Base-by-base conservation (phyloP, 208 protist species). In the Trypanosoma lewisi region DNA sequence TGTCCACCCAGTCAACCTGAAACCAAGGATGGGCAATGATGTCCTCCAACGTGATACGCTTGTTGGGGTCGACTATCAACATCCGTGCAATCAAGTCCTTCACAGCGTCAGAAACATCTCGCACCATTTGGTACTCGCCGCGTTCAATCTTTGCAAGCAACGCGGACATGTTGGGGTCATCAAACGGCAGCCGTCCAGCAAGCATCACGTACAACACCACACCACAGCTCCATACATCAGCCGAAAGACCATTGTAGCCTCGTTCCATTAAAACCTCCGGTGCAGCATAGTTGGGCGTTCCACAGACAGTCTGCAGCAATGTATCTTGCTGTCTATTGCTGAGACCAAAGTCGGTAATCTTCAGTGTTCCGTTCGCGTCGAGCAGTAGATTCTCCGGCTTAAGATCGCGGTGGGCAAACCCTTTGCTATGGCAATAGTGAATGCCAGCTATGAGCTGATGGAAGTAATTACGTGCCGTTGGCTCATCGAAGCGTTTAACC, bases 141-240 rank as follows among this genome's bases (percentile, higher is more conserved):
- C 68, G 50, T 39, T 76, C 59, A 48, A 83, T 82, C 39, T 67
- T 66, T 19, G 56, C 19, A 45, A 81, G 60, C 23, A 83, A 37
- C 2, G 19, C 39, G 28, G 79, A 66, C 44, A 72, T 45, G 27
- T 77, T 82, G 23, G 67, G 47, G 39, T 73, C 54, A 45, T 82
- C 88, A 70, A 96, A 95, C 14, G 89, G 88, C 27, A 88, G 63
- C 1, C 70, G 49, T 30, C 85, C 89, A 16, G 78, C 58, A 47
- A 95, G 49, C 83, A 95, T 93, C 63, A 93, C 89, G 65, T 94
- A 97, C 6, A 95, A 48, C 3, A 97, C 45, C 9, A 94, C 87
- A 49, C 95, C 95, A 48, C 90, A 82, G 14, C 73, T 77, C 95
- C 95, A 98, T 79, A 89, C 96, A 67, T 98, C 95, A 11, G 96